These are phyloP conservation scores for Pestalotiopsis sp. DNA, from an alignment of 2,329 filamentous ascomycete species.

Conservation along the genomic window DNA sequence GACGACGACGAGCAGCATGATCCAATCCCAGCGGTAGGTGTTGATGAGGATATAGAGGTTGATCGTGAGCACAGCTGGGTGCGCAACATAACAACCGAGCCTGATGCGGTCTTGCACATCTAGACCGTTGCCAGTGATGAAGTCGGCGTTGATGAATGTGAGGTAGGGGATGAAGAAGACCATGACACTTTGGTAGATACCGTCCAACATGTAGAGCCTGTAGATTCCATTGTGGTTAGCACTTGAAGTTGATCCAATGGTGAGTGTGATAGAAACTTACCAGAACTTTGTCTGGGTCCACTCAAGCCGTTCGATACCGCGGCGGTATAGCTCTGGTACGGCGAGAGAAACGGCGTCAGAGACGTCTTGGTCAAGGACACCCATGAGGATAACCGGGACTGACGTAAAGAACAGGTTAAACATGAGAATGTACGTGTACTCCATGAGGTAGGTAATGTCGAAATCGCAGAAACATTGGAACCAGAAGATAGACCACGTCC, in stretches of 20 bases:
- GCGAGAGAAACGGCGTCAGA: constrained; percentile 91
- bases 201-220: constrained; percentile 93
- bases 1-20: constrained; percentile 80
- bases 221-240: constrained; percentile 30
- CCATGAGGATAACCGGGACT: constrained; percentile 91
- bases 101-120: constrained; percentile 79
- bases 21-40: constrained; percentile 97
- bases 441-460: constrained; percentile 95
- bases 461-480: constrained; percentile 95
- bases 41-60: constrained; percentile 96
- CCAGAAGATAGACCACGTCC: constrained; percentile 97
- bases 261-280: constrained; percentile 53
- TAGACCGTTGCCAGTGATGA: constrained; percentile 72
- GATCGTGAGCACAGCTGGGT: constrained; percentile 83
- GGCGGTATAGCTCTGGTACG: constrained; percentile 92
- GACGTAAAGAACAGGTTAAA: constrained; percentile 98
- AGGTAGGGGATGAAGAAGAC: constrained; percentile 93
- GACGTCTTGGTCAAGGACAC: constrained; percentile 95
- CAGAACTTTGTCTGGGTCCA: constrained; percentile 98
- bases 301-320: constrained; percentile 93
- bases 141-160: constrained; percentile 70
- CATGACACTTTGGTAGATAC: constrained; percentile 91
- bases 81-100: constrained; percentile 85
- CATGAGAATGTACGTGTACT: constrained; percentile 96
- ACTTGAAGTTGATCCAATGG: background rate